Base-by-base conservation (phyloP, 495 filamentous ascomycete species). In the Xylona heveae region DNA sequence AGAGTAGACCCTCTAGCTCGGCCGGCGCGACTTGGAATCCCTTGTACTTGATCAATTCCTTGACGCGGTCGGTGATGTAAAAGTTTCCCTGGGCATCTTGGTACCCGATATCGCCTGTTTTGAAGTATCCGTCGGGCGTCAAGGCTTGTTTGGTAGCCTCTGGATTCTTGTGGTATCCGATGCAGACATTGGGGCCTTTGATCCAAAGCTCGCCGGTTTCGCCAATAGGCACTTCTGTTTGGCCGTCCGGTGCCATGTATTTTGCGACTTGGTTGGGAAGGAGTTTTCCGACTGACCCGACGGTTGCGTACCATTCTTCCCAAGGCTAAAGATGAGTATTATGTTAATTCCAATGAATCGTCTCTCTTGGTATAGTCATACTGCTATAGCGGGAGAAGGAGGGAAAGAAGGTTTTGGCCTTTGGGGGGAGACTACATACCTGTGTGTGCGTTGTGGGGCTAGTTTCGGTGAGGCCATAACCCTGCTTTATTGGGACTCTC, bases 11-110 rank as follows among this genome's bases (percentile, higher is more conserved):
- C 41, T 92, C 84, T 4, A 92, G 59, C 48, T 94, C 83, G 3
- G 84, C 80, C 1, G 82, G 82, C 1, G 82, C 63, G 3, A 91
- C 80, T 45, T 88, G 82, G 57, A 85, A 84, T 8, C 81, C 82
- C 40, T 79, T 54, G 50, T 52, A 59, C 30, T 58, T 66, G 33
- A 71, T 64, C 8, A 54, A 38, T 24, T 71, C 66, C 41, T 70
- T 70, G 22, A 54, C 42, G 16, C 66, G 52, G 6, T 67, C 66
- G 6, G 46, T 50, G 21, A 71, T 56, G 38, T 53, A 56, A 31
- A 71, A 57, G 37, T 68, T 58, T 3, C 70, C 68, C 10, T 61
- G 44, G 8, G 52, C 42, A 43, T 78, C 72, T 12, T 68, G 53
- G 17, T 57, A 58, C 10, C 62, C 73, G 25, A 74, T 56, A 42